Evolutionary conservation across 805 yeast species (phyloP).

Genomic region (Vanderwaltozyma polyspora): DNA sequence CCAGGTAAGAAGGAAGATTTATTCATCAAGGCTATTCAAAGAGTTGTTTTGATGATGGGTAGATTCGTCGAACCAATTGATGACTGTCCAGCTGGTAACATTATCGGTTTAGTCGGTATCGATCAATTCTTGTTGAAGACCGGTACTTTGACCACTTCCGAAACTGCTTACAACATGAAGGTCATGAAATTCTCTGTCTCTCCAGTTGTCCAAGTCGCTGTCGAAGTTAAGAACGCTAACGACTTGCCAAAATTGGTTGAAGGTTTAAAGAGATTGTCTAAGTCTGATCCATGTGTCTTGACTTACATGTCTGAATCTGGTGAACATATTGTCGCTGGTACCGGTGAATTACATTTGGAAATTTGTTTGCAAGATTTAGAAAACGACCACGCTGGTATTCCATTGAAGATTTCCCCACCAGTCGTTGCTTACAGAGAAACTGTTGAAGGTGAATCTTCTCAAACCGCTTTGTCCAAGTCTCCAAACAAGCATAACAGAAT

Average conservation of each 20-base stretch:
- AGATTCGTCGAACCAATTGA: conserved; percentile 94
- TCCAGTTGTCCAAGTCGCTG: conserved; percentile 98
- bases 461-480: conserved; percentile 93
- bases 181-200: conserved; percentile 99
- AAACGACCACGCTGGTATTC: conserved; percentile 98
- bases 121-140: conserved; percentile 98
- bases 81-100: conserved; percentile 99
- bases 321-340: conserved; percentile 98
- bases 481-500: conserved; percentile 99
- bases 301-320: conserved; percentile 80
- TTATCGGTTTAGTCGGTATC: conserved; percentile 98
- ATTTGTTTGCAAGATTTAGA: conserved; percentile 90
- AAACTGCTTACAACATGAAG: conserved; percentile 96
- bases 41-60: conserved; percentile 99
- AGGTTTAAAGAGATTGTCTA: conserved; percentile 98
- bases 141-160: conserved; percentile 96
- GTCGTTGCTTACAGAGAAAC: conserved; percentile 98
- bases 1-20: conserved; percentile 97
- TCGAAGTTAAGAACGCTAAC: conserved; percentile 97
- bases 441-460: conserved; percentile 82
- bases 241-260: conserved; percentile 98
- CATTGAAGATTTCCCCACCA: conserved; percentile 93
- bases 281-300: conserved; percentile 97
- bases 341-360: conserved; percentile 98
- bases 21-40: conserved; percentile 92